phyloP scores from a whole-genome alignment of 345 rosid genomes.

The Pistacia integerrima region DNA sequence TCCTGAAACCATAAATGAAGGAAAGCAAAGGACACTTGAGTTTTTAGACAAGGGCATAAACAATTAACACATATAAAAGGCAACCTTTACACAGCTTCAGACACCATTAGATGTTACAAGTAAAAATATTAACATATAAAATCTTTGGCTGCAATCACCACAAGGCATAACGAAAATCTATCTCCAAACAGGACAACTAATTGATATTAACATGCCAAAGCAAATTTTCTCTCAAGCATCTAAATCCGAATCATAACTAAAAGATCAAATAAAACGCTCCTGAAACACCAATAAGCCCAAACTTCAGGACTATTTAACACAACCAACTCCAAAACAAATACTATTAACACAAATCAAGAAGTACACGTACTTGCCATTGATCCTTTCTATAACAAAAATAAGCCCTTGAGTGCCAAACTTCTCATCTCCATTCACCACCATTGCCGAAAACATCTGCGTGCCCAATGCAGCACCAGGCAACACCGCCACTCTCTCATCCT shows the following conservation, averaged over 20 bases:
- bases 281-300: no score
- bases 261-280: no score
- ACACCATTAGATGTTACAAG: no score
- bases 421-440: slow-evolving; percentile 86
- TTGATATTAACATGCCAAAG: no score
- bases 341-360: not conserved
- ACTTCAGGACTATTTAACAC: not conserved
- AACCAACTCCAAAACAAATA: not conserved
- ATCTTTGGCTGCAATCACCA: no score
- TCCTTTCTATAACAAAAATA: slow-evolving; percentile 65
- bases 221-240: no score
- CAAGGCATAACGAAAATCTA: no score
- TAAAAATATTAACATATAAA: no score
- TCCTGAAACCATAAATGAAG: slow-evolving; percentile 52
- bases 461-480: slow-evolving; percentile 73
- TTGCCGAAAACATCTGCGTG: slow-evolving; percentile 73
- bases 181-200: no score
- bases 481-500: slow-evolving; percentile 39
- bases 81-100: not conserved
- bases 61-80: slow-evolving; percentile 1
- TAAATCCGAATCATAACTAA: no score
- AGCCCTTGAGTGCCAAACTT: slow-evolving; percentile 77
- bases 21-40: not conserved
- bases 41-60: not conserved
- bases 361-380: slow-evolving; percentile 49